Percentiles rank a stretch among this genome's conserved stretches.
Evolutionary conservation across 2,329 filamentous ascomycete species (phyloP).

Genomic region (Stagonosporopsis rhizophila): DNA sequence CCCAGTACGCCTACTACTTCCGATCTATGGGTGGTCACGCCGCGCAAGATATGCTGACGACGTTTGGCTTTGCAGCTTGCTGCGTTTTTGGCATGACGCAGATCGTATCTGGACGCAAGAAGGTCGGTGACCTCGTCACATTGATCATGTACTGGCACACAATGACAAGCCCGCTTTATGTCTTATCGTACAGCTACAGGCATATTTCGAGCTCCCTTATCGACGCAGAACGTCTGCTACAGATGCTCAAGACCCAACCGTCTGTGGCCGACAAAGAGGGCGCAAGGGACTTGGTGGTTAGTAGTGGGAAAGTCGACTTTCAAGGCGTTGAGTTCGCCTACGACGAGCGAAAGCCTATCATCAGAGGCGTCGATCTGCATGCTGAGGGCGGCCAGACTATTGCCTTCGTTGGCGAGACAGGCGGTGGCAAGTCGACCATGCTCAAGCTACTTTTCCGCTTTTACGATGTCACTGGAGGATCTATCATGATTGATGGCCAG

Average conservation of each 20-base stretch:
- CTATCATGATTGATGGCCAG: constrained; percentile 65
- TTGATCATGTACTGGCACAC: constrained; percentile 69
- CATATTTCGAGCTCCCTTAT: constrained; percentile 63
- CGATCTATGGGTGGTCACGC: constrained; percentile 45
- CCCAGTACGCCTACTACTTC: constrained; percentile 44
- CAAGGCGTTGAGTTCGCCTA: constrained; percentile 64
- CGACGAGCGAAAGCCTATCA: constrained; percentile 59
- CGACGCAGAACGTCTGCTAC: constrained; percentile 68
- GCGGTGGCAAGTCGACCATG: constrained; percentile 68
- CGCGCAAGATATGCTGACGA: constrained; percentile 57
- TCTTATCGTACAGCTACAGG: constrained; percentile 58
- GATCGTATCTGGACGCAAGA: constrained; percentile 57
- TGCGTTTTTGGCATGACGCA: constrained; percentile 62
- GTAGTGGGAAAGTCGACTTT: constrained; percentile 61
- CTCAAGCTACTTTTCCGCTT: constrained; percentile 67
- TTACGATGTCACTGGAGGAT: constrained; percentile 64
- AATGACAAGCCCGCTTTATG: constrained; percentile 57
- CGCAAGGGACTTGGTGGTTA: constrained; percentile 52
- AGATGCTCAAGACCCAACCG: constrained; percentile 65
- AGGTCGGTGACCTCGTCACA: constrained; percentile 69
- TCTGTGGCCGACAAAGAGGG: constrained; percentile 56
- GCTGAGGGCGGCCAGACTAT: constrained; percentile 63
- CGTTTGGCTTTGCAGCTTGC: constrained; percentile 57
- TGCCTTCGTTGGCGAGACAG: constrained; percentile 68
- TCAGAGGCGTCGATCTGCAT: constrained; percentile 59